Base-by-base conservation (phyloP, 2,329 filamentous ascomycete genomes). In the Neopestalotiopsis sp. region DNA sequence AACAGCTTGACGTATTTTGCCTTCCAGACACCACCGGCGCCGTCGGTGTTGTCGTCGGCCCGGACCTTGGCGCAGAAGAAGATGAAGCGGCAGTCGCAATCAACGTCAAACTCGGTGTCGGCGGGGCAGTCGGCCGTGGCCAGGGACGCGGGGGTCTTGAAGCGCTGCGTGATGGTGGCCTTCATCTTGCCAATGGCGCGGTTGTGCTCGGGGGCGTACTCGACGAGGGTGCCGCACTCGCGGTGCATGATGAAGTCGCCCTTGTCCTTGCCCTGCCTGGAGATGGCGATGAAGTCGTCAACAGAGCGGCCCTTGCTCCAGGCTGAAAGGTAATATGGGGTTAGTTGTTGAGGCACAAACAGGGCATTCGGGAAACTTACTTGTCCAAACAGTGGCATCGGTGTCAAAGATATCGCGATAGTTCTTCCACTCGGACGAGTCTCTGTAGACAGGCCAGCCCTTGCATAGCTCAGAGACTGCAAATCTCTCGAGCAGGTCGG, bases 171-270 rank as follows among this genome's bases (percentile, higher is more conserved):
- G 76, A 86, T 87, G 67, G 85, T 87, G 9, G 84, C 83, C 79
- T 86, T 86, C 84, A 86, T 86, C 79, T 86, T 86, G 71, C 84
- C 84, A 30, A 87, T 77, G 66, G 84, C 85, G 32, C 84, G 83
- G 24, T 32, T n/a, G 72, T 78, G 14, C 72, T 69, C 9, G 75
- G 75, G 73, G 79, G 69, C 81, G 53, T 85, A 77, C 71, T 86
- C 84, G 57, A 84, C 82, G 10, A 82, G 74, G 0, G 83, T 86
- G 56, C 84, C 84, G 75, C 83, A 85, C 72, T 86, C 84, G 69
- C 86, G 85, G 75, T 89, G 87, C 85, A 87, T 86, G 77, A 88
- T 88, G 77, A 87, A 88, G 65, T 82, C 85, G 20, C 86, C 86
- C 10, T 79, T 78, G 30, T 82, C 78, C 76, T 87, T 87, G 68